Percentiles rank a stretch among this genome's conserved stretches.
Conservation (phyloP, 225 moss, liverwort and hornwort species). For the Lunularia cruciata region DNA sequence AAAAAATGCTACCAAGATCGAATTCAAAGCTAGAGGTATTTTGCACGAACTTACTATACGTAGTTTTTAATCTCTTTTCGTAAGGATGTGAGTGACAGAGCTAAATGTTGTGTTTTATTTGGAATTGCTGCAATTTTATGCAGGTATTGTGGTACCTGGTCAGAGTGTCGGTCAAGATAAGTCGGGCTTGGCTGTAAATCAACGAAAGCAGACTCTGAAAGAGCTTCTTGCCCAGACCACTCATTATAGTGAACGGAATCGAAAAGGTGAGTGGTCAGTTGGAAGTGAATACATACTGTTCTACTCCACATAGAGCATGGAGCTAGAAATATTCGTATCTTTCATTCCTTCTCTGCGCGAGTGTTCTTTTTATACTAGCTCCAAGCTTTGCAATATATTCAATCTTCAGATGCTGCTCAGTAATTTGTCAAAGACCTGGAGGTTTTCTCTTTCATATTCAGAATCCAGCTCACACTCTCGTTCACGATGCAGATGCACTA, state of each 20-base stretch:
- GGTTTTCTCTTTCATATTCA: background rate
- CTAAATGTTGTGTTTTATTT: too few species aligned
- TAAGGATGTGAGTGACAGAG: too few species aligned
- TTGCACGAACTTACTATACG: background rate
- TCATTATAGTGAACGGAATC: constrained; percentile 86
- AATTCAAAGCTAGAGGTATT: constrained; percentile 86
- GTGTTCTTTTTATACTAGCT: too few species aligned
- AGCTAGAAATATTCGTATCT: too few species aligned
- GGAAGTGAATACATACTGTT: too few species aligned
- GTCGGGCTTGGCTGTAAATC: constrained; percentile 77
- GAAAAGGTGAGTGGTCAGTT: constrained; percentile 93
- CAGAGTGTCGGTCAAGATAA: constrained; percentile 87
- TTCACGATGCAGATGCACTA: constrained; percentile 65
- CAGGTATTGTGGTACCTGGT: constrained; percentile 86
- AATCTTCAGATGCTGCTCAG: too few species aligned
- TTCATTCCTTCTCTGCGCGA: too few species aligned
- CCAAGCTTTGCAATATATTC: too few species aligned
- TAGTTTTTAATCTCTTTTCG: too few species aligned
- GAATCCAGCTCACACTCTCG: background rate
- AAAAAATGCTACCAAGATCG: constrained; percentile 77
- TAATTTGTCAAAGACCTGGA: too few species aligned
- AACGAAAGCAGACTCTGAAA: constrained; percentile 84
- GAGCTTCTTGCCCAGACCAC: constrained; percentile 86
- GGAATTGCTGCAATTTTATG: constrained; percentile 1
- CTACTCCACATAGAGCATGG: too few species aligned